Base-by-base conservation (phyloP, 129 eudicot genomes). In the Calendula officinalis region DNA sequence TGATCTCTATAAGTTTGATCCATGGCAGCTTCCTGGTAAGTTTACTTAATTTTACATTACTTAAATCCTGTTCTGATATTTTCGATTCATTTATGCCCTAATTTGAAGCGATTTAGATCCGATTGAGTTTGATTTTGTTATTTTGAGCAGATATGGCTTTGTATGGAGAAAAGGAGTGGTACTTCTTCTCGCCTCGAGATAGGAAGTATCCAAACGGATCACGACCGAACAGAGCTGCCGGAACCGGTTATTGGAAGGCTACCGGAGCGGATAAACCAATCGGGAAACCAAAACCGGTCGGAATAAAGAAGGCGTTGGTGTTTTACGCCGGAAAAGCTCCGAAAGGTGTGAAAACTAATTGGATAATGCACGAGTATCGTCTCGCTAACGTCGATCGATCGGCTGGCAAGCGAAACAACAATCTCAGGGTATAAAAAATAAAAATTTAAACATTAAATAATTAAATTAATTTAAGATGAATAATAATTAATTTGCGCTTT, bases 281-380 rank as follows among this genome's bases (percentile, higher is more conserved):
- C 30, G 90, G 86, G 33, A 84, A 80, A 62, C 90, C 90, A 0
- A 84, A 75, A 41, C 63, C 90, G 3, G 77, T 80, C 11, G 90
- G 90, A 14, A 84, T 84, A 15, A 84, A 84, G 41, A 84, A 84
- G 66, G 86, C 90, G 35, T 77, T 84, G 70, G 90, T 84, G 46
- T 84, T 84, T 43, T 84, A 84, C 60, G 90, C 90, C 69, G 90
- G 90, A 67, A 84, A 84, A 64, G 90, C 90, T 1, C 90, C 90
- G 2, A 71, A 56, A 71, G 90, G 90, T 0, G 86, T 84, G 43
- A 84, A 84, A 55, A 84, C 90, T 6, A 84, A 84, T 42, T 84
- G 90, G 90, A 84, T 84, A 48, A 84, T 84, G 90, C 90, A 84
- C 58, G 90, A 84, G 43, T 84, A 84, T 53, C 90, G 90, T 4